Percentiles rank a stretch among this genome's conserved stretches.
Conservation (phyloP, 202 grass and related monocot genomes). For the Eragrostis tef region DNA sequence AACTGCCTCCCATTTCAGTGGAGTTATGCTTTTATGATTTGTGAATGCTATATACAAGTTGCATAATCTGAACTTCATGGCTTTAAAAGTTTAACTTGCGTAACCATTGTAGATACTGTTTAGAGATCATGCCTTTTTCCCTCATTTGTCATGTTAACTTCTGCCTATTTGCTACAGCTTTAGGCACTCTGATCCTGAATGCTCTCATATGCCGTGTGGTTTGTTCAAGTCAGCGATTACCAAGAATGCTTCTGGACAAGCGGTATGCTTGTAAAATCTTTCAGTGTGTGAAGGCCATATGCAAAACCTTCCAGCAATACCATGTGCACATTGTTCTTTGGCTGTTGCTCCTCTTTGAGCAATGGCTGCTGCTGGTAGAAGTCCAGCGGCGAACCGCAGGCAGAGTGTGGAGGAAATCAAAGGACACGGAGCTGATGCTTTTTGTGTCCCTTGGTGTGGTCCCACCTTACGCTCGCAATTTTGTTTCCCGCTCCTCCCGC, state of each 20-base stretch:
- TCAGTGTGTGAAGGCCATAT: not conserved
- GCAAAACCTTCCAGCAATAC: not conserved
- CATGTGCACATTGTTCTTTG: too few species aligned
- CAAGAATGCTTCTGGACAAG: not conserved
- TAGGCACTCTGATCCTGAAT: slow-evolving; percentile 28
- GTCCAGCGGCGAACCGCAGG: too few species aligned
- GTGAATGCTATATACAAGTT: slow-evolving; percentile 37
- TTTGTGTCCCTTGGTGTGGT: too few species aligned
- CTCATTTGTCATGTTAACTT: not conserved
- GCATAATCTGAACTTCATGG: slow-evolving; percentile 46
- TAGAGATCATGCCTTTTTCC: slow-evolving; percentile 34
- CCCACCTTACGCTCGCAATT: too few species aligned
- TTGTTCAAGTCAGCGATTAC: not conserved
- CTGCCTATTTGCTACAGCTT: not conserved
- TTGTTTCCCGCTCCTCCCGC: too few species aligned
- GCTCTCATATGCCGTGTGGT: not conserved
- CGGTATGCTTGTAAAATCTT: not conserved
- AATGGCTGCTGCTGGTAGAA: not conserved
- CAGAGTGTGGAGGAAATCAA: too few species aligned
- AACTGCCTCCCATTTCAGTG: slow-evolving; percentile 42
- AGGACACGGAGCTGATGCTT: too few species aligned
- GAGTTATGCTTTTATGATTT: slow-evolving; percentile 18
- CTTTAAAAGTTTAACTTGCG: slow-evolving; percentile 31
- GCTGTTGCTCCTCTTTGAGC: not conserved
- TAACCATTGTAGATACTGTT: slow-evolving; percentile 35